Conservation (phyloP, 352 stramenopile genomes). For the Globisporangium yorkense region DNA sequence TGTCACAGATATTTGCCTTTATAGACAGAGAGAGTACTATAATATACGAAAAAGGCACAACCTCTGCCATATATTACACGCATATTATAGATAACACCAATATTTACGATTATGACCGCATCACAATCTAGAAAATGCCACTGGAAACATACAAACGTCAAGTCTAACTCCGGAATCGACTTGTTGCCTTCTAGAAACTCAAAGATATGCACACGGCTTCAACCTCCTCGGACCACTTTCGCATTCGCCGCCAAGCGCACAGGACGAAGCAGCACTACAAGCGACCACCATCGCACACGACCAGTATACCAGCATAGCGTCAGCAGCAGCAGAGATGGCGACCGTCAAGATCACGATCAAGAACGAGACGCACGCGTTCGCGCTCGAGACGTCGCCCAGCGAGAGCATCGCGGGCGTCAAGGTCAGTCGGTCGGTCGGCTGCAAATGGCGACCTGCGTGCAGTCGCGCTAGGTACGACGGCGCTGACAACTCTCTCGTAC, state of each 20-base stretch:
- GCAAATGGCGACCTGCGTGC: not conserved
- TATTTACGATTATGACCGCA: no score
- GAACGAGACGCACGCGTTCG: constrained; percentile 65
- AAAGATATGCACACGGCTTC: not conserved
- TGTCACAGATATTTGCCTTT: no score
- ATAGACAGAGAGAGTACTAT: no score
- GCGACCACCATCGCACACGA: not conserved
- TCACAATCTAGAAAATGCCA: not conserved
- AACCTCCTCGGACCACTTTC: not conserved
- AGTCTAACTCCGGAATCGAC: not conserved
- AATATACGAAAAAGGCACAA: no score
- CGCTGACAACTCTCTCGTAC: not conserved
- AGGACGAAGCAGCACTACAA: no score
- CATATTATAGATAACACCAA: no score
- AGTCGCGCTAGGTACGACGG: not conserved
- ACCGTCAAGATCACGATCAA: constrained; percentile 80
- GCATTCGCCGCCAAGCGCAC: not conserved
- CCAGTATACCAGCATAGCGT: not conserved
- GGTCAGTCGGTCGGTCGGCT: constrained; percentile 13
- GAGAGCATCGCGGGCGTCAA: constrained; percentile 82
- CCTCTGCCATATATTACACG: no score
- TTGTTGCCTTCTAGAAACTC: not conserved
- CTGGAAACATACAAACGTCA: not conserved
- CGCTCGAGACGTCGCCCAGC: constrained; percentile 56
- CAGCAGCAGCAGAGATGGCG: constrained; percentile 9